Conservation (phyloP, 345 rosid genomes). For the Cardamine chenopodiifolia region DNA sequence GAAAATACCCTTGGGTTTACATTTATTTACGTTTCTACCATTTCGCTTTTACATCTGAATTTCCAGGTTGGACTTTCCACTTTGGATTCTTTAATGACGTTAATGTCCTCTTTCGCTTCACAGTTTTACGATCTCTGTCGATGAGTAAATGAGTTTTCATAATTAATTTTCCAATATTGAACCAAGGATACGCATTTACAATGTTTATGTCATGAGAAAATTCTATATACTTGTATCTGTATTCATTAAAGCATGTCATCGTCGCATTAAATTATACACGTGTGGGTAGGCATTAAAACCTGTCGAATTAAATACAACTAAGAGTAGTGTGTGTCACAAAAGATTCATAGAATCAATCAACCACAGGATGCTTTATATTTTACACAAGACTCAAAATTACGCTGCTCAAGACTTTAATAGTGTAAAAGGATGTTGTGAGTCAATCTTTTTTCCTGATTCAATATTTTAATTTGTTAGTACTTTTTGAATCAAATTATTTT, state of each 20-base stretch:
- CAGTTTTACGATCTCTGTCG: not conserved
- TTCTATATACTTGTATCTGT: not conserved
- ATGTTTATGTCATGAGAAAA: not conserved
- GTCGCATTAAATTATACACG: conserved; percentile 13
- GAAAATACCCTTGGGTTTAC: conserved; percentile 8
- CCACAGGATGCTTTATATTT: not conserved
- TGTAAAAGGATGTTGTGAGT: not conserved
- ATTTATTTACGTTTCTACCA: conserved; percentile 43
- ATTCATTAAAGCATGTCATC: not conserved
- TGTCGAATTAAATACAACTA: conserved; percentile 4
- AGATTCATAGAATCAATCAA: conserved; percentile 6
- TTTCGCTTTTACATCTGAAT: conserved; percentile 37
- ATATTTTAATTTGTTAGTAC: conserved; percentile 9
- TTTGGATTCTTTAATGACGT: conserved; percentile 20
- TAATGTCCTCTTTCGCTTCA: conserved; percentile 12
- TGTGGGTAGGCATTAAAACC: conserved; percentile 15
- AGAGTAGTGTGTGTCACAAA: not conserved
- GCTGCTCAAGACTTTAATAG: not conserved
- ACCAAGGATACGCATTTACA: conserved; percentile 4
- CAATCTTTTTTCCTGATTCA: not conserved
- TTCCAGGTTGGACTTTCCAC: conserved; percentile 37
- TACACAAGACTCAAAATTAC: conserved; percentile 3
- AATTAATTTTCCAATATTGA: not conserved
- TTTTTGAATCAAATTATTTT: conserved; percentile 29
- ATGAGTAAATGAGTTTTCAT: not conserved